Evolutionary conservation across 805 yeast genomes (phyloP).

Genomic region (Wickerhamiella azyma): DNA sequence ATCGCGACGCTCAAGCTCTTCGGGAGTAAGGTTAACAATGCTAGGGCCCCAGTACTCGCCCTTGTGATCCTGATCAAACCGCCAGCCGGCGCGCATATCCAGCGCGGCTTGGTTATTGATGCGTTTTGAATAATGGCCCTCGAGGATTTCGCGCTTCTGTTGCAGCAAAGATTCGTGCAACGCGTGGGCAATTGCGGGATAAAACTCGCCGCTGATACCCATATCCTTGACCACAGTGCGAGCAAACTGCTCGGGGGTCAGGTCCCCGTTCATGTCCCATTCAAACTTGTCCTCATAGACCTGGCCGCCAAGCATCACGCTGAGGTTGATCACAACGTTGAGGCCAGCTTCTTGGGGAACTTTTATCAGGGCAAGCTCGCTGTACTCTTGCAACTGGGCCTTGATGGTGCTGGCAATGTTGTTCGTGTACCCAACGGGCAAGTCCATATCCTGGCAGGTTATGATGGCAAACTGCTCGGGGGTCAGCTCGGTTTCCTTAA

Average conservation of each 20-base stretch:
- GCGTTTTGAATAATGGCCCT: conserved; percentile 42
- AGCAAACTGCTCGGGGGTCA: conserved; percentile 80
- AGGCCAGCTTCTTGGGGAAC: conserved; percentile 53
- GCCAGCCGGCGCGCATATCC: conserved; percentile 50
- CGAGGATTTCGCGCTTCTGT: conserved; percentile 69
- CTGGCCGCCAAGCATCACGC: conserved; percentile 70
- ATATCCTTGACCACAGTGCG: conserved; percentile 67
- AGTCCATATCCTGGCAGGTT: conserved; percentile 70
- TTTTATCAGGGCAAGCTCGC: conserved; percentile 46
- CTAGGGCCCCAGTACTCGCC: conserved; percentile 81
- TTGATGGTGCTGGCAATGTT: conserved; percentile 61
- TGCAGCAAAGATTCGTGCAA: conserved; percentile 67
- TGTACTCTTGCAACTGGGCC: conserved; percentile 68
- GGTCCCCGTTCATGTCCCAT: conserved; percentile 56
- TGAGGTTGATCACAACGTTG: conserved; percentile 67
- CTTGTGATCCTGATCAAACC: conserved; percentile 59
- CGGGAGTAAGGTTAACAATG: conserved; percentile 71
- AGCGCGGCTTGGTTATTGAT: conserved; percentile 47
- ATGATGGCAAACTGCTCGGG: conserved; percentile 66
- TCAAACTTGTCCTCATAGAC: conserved; percentile 86
- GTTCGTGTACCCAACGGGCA: conserved; percentile 45
- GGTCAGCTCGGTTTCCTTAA: conserved; percentile 47
- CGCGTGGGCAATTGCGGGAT: conserved; percentile 78
- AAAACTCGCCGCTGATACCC: conserved; percentile 73
- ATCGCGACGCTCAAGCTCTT: conserved; percentile 90